Base-by-base conservation (phyloP, 176 grass and related monocot genomes). In the Oryza coarctata region DNA sequence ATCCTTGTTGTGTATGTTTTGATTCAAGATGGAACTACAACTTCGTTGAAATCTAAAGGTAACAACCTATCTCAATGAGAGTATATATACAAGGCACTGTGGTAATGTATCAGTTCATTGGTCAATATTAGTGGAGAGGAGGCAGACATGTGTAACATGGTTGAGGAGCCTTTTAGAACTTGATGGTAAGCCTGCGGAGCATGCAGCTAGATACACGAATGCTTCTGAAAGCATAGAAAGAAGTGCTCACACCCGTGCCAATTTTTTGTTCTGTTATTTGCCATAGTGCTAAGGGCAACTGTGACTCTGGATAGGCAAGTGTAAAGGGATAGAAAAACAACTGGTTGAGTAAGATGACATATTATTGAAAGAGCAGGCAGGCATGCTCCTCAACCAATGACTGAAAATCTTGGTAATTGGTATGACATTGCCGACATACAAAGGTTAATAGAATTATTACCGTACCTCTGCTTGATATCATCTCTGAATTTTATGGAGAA, bases 231-330 rank as follows among this genome's bases (percentile, higher is more conserved):
- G 26, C 50, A 23, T 33, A 63, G n/a, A 35, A 78, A 68, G 3
- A 75, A 58, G 2, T 43, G n/a, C 61, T n/a, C 29, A 10, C 68
- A 5, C 55, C 32, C 41, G 8, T 80, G 84, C 58, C 36, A 36
- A 31, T 11, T 40, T 50, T 79, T 35, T 65, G 30, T 66, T n/a
- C 76, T 8, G 50, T 18, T 23, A 33, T 69, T 58, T 87, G 72
- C 85, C 85, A 45, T 82, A 20, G 8, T 63, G 18, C 38, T n/a
- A 75, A 87, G 65, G 65, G 79, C 29, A 87, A 79, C 68, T 3
- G 33, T 25, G 27, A 44, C 34, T n/a, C n/a, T 35, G 25, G 44
- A 65, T 80, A 25, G 13, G 40, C 64, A 79, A 79, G 62, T 79
- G 64, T 18, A 35, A 80, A 26, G 43, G 55, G n/a, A 2, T 8